Evolutionary conservation across 495 filamentous ascomycete species (phyloP), one percentile per base, ranked within the genome.

Genomic region (Xylaria curta): DNA sequence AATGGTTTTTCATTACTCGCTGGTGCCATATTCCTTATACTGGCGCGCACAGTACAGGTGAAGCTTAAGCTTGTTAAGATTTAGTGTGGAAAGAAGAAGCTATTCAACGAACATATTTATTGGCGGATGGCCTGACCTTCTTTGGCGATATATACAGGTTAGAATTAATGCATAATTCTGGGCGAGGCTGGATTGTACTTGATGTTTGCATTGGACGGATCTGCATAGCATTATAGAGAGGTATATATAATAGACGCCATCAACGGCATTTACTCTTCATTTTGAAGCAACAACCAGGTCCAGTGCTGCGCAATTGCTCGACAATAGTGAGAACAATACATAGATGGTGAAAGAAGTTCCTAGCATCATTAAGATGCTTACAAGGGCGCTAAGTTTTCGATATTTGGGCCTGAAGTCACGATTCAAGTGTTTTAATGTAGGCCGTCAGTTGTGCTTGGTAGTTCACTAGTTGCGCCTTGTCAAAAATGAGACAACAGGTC

Each of bases 1-100:
- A 87, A 87, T 47, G 93, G 92, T 19, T 81, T 88, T 12, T 83
- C 86, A 21, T 89, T 92, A 81, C 64, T 87, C 12, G 80, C 78
- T 8, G 88, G 88, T 4, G 82, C 84, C 9, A 42, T 80, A 2
- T 63, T 86, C 40, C 91, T 90, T 77, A 47, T 88, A 26, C 71
- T 82, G 6, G 72, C 84, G 44, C 81, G 88, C 54, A 71, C 78
- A 54, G 68, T 79, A 19, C 78, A 86, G 67, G 82, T 76, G 40
- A 83, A 83, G 31, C 82, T 82, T n/a, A 83, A 75, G 65, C 3
- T 80, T 19, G 79, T 72, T 49, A 80, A 81, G 64, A 78, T 85
- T 10, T 85, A 66, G 13, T 44, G 24, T 6, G 4, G 6, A 60
- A 38, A n/a, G 8, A 26, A 54, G 2, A 3, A 0, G 28, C 8